phyloP scores from a whole-genome alignment of 345 rosid genomes.

The Ailanthus altissimus region DNA sequence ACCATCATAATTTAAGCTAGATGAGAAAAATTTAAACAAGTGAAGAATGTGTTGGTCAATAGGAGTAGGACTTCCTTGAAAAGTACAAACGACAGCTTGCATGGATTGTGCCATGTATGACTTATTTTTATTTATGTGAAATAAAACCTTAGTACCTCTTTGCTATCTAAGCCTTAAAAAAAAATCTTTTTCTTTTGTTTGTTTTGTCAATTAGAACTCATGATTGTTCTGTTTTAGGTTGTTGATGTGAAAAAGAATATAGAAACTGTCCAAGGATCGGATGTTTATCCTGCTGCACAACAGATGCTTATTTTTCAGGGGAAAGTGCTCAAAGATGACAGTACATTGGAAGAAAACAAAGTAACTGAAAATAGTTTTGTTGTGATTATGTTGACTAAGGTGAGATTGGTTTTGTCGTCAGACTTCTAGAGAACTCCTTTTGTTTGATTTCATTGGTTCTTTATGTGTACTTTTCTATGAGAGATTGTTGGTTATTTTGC shows the following conservation, averaged over 20 bases:
- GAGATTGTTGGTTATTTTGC: not conserved
- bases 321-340: slow-evolving; percentile 73
- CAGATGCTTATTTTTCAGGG: slow-evolving; percentile 89
- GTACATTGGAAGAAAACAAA: slow-evolving; percentile 72
- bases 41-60: not conserved
- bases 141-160: not conserved
- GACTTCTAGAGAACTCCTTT: not conserved
- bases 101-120: not conserved
- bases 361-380: slow-evolving; percentile 75
- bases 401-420: slow-evolving; percentile 19
- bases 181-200: not conserved
- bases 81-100: too few species aligned
- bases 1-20: not conserved
- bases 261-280: slow-evolving; percentile 66
- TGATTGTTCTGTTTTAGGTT: slow-evolving; percentile 43
- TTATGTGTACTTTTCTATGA: not conserved
- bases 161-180: not conserved
- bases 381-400: slow-evolving; percentile 86
- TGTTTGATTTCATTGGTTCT: not conserved
- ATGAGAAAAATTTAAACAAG: not conserved
- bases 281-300: slow-evolving; percentile 65
- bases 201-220: not conserved
- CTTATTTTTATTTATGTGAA: not conserved
- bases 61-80: not conserved
- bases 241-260: slow-evolving; percentile 75